These are phyloP conservation scores for Cardamine occulta DNA, from an alignment of 345 rosid genomes.

Conservation along the genomic window DNA sequence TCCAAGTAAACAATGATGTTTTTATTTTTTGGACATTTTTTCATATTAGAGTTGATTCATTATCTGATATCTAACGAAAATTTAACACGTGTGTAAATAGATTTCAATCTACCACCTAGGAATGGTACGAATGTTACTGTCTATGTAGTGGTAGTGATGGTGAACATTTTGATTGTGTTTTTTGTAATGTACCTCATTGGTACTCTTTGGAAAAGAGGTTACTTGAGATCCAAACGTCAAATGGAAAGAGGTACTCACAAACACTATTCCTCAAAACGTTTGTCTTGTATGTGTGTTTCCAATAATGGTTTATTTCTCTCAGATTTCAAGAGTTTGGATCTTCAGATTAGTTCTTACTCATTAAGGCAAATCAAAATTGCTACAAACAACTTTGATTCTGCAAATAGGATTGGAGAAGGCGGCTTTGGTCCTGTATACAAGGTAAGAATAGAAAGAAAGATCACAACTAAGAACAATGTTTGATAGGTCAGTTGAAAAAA, in stretches of 20 bases:
- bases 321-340: slow-evolving; percentile 44
- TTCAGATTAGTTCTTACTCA: slow-evolving; percentile 47
- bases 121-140: not conserved
- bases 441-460: slow-evolving; percentile 39
- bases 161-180: not conserved
- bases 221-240: slow-evolving; percentile 6
- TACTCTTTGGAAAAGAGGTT: slow-evolving; percentile 47
- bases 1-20: slow-evolving; percentile 37
- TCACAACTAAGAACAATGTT: not conserved
- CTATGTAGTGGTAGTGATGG: slow-evolving; percentile 12
- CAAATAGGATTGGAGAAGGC: slow-evolving; percentile 63
- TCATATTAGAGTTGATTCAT: not conserved
- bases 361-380: slow-evolving; percentile 54
- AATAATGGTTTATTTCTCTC: slow-evolving; percentile 11
- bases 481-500: not conserved
- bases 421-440: slow-evolving; percentile 69
- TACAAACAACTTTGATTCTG: slow-evolving; percentile 53
- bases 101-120: slow-evolving; percentile 3
- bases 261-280: not conserved
- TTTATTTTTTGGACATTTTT: not conserved
- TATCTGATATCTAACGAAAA: not conserved
- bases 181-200: slow-evolving; percentile 34
- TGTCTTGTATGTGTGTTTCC: not conserved
- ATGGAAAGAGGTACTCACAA: slow-evolving; percentile 40
- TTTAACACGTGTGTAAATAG: slow-evolving; percentile 4